Evolutionary conservation across 2,329 filamentous ascomycete species (phyloP).

Genomic region (Aspergillus arachidicola): DNA sequence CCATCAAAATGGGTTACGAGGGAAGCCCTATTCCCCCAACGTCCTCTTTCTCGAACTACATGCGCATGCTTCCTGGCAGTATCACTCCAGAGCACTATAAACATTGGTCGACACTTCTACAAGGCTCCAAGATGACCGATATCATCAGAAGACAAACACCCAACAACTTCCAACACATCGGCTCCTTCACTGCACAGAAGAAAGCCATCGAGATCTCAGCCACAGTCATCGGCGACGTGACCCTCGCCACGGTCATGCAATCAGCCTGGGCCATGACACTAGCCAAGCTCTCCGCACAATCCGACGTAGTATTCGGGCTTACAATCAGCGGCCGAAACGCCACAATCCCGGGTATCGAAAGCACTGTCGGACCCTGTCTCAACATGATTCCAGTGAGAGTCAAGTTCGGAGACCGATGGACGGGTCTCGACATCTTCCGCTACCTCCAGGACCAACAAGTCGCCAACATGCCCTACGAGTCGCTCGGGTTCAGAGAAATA

Average conservation of each 20-base stretch:
- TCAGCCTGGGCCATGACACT: constrained; percentile 68
- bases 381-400: constrained; percentile 69
- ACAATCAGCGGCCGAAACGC: constrained; percentile 67
- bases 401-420: constrained; percentile 55
- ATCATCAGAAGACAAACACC: constrained; percentile 37
- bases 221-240: constrained; percentile 59
- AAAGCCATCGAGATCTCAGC: constrained; percentile 41
- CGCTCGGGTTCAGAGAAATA: constrained; percentile 59
- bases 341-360: constrained; percentile 57
- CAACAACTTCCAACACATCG: constrained; percentile 39
- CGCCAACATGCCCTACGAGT: constrained; percentile 58
- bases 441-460: constrained; percentile 62
- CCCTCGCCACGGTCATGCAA: constrained; percentile 66
- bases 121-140: constrained; percentile 55
- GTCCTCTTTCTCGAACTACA: constrained; percentile 51
- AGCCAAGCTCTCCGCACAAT: constrained; percentile 54
- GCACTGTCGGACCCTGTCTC: constrained; percentile 66
- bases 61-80: constrained; percentile 43
- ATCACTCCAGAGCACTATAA: constrained; percentile 53
- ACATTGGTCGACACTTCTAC: constrained; percentile 65
- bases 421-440: constrained; percentile 55
- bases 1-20: constrained; percentile 60
- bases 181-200: constrained; percentile 38
- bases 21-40: constrained; percentile 43
- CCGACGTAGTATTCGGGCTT: constrained; percentile 67